Evolutionary conservation across 805 yeast genomes (phyloP).

Genomic region (Wickerhamomyces chaumierensis): DNA sequence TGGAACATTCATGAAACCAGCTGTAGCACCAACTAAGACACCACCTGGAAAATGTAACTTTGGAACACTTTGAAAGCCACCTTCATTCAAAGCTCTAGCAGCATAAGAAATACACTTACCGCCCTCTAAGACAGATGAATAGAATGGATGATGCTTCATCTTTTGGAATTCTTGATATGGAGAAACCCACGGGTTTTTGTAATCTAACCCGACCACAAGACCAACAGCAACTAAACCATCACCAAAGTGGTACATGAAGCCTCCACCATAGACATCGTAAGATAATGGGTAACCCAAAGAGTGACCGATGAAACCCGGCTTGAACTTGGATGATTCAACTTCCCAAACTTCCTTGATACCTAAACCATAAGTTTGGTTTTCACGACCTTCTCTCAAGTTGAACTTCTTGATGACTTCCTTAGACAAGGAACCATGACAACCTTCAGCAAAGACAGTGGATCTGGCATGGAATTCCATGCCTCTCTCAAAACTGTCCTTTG

Average conservation of each 20-base stretch:
- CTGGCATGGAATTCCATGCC: conserved; percentile 97
- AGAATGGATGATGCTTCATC: conserved; percentile 87
- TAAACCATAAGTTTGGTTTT: conserved; percentile 86
- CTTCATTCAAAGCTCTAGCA: conserved; percentile 95
- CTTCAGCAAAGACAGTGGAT: conserved; percentile 85
- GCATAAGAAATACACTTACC: conserved; percentile 92
- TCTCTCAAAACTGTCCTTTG: conserved; percentile 78
- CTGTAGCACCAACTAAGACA: conserved; percentile 85
- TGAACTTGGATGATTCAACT: conserved; percentile 71
- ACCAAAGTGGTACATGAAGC: conserved; percentile 94
- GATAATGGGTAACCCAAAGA: conserved; percentile 82
- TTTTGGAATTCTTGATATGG: conserved; percentile 95
- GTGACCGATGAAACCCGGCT: conserved; percentile 74
- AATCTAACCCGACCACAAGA: conserved; percentile 89
- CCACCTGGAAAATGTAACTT: conserved; percentile 93
- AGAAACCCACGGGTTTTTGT: conserved; percentile 86
- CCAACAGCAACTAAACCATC: conserved; percentile 89
- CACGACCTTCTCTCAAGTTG: conserved; percentile 50
- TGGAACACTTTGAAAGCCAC: conserved; percentile 92
- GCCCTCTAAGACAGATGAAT: conserved; percentile 60
- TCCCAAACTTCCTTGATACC: conserved; percentile 98
- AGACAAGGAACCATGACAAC: conserved; percentile 93
- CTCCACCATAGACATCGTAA: conserved; percentile 82
- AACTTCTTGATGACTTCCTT: conserved; percentile 65
- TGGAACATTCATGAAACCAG: conserved; percentile 96